Conservation (phyloP, 75 land plant genomes). For the Ceratopteris richardii region DNA sequence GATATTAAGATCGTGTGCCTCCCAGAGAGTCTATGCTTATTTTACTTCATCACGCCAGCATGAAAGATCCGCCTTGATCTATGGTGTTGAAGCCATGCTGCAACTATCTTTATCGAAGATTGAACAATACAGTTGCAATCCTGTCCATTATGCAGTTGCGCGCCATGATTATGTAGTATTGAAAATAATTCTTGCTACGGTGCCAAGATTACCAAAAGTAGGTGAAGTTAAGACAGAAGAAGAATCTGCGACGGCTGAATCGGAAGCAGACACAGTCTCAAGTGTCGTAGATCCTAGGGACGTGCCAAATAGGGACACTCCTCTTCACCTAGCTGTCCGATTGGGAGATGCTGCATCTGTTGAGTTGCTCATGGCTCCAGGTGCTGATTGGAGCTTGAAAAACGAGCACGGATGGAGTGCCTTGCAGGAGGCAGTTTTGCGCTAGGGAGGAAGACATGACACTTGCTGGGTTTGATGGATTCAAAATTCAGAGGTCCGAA, state of each 20-base stretch:
- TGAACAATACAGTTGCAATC: conserved; percentile 64
- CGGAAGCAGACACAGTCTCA: conserved; percentile 62
- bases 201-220: conserved; percentile 66
- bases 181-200: conserved; percentile 35
- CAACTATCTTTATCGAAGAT: too few species aligned
- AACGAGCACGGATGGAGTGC: conserved; percentile 93
- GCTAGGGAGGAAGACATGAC: conserved; percentile 89
- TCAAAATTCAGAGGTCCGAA: conserved; percentile 86
- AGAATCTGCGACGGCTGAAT: conserved; percentile 63
- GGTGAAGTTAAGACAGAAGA: conserved; percentile 75
- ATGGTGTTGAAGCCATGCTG: too few species aligned
- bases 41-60: too few species aligned
- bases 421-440: conserved; percentile 86
- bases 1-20: too few species aligned
- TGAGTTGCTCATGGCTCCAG: conserved; percentile 75
- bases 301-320: conserved; percentile 85
- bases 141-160: conserved; percentile 68
- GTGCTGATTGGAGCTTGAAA: conserved; percentile 96
- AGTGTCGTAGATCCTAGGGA: conserved; percentile 83
- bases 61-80: too few species aligned
- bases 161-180: conserved; percentile 55
- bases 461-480: conserved; percentile 93
- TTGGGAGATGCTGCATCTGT: conserved; percentile 60
- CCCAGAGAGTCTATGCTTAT: too few species aligned
- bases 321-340: conserved; percentile 79